These are phyloP conservation scores for Septoria petroselini DNA, from an alignment of 2,329 filamentous ascomycete genomes.

Conservation along the genomic window DNA sequence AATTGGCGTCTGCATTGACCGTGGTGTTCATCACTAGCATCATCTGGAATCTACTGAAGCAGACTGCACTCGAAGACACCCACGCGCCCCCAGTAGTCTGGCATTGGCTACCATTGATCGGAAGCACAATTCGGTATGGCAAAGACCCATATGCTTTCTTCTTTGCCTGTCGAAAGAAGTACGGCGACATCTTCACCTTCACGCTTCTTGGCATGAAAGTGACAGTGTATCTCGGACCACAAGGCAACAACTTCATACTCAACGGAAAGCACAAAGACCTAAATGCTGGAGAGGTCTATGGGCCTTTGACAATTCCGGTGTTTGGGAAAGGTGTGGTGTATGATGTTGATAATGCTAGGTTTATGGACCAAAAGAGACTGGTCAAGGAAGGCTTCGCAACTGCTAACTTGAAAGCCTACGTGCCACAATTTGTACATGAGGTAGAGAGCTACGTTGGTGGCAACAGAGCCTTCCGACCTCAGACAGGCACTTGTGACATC, in stretches of 20 bases:
- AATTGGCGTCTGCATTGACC: not conserved
- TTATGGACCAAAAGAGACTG: constrained; percentile 94
- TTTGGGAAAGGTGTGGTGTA: constrained; percentile 87
- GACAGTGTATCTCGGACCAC: constrained; percentile 75
- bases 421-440: constrained; percentile 73
- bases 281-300: constrained; percentile 86
- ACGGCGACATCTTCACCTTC: constrained; percentile 88
- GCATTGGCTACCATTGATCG: constrained; percentile 68
- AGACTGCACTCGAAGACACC: constrained; percentile 68
- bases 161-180: constrained; percentile 68
- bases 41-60: constrained; percentile 66
- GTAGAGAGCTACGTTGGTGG: constrained; percentile 69
- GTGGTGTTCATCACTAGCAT: not conserved
- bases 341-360: constrained; percentile 83
- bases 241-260: constrained; percentile 85
- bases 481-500: constrained; percentile 64
- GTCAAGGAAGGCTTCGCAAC: constrained; percentile 77
- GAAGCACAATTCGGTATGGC: constrained; percentile 88
- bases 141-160: constrained; percentile 93
- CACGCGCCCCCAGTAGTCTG: constrained; percentile 63
- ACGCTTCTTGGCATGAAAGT: constrained; percentile 83
- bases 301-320: constrained; percentile 65
- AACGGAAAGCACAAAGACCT: constrained; percentile 88
- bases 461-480: constrained; percentile 43
- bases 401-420: constrained; percentile 71